Percentiles rank a stretch among this genome's conserved stretches.
These are phyloP conservation scores for Centella asiatica DNA, from an alignment of 129 eudicot genomes.

Conservation along the genomic window DNA sequence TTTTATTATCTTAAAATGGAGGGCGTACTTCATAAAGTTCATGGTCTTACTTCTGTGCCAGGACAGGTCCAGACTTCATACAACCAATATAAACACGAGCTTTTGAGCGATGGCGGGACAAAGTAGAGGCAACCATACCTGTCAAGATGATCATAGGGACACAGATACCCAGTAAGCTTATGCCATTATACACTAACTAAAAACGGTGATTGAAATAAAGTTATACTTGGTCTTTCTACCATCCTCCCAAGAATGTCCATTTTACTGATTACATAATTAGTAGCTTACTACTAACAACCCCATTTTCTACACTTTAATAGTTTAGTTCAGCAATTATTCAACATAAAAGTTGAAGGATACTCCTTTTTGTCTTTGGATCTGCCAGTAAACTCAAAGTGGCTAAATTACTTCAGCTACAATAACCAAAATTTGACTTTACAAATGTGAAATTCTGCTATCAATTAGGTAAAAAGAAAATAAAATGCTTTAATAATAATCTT, in stretches of 20 bases:
- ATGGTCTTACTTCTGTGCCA: constrained; percentile 60
- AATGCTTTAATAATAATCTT: neutral
- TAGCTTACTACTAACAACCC: too few species aligned
- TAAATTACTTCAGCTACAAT: too few species aligned
- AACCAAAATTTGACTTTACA: neutral
- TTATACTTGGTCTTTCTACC: too few species aligned
- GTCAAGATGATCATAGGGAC: constrained; percentile 7
- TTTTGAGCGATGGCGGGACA: constrained; percentile 67
- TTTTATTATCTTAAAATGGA: too few species aligned
- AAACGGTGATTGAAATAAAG: constrained; percentile 1
- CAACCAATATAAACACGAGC: constrained; percentile 80
- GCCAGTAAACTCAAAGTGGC: too few species aligned
- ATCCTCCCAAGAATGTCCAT: too few species aligned
- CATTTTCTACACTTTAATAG: too few species aligned
- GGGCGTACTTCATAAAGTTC: neutral
- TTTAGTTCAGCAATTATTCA: too few species aligned
- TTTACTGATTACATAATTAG: too few species aligned
- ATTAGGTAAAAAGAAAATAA: too few species aligned
- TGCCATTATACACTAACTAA: neutral
- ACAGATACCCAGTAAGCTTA: neutral
- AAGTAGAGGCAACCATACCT: constrained; percentile 69
- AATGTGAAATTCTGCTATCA: neutral
- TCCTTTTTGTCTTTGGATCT: too few species aligned
- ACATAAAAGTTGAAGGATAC: too few species aligned
- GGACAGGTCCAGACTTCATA: constrained; percentile 93